Evolutionary conservation across 805 yeast species (phyloP), one percentile per base, ranked within the genome.

Genomic region (Zygosaccharomyces pseudorouxii): DNA sequence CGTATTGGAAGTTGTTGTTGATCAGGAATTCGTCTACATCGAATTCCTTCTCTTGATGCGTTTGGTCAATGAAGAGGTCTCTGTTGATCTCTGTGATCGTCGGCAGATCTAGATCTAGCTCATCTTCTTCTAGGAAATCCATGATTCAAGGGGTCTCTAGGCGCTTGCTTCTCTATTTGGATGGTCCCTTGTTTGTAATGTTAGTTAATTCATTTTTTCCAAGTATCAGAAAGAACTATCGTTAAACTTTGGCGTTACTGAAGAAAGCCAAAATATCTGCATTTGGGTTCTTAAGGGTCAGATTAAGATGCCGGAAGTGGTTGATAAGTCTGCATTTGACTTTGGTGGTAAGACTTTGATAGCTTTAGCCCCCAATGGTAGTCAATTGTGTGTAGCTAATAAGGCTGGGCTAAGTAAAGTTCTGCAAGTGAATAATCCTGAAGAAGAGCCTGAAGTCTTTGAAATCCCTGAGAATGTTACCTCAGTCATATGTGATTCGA

Each of bases 361-460:
- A 5, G 42, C 59, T 9, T 30, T 62, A 20, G 56, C 61, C 4
- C 37, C 60, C 2, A 59, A 60, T 31, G 62, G 61, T 25, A 62
- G 59, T 46, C 69, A 55, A n/a, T 59, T 81, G 3, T 67, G 74
- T 29, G 79, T 75, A 2, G 80, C 78, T n/a, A 80, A 79, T 50
- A 73, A 78, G 52, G 72, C 69, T 27, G 83, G 85, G 1, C 60
- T 81, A 20, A 63, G 76, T 31, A 82, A 81, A 60, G 69, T 79
- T 14, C 73, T 81, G 54, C 69, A 74, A 47, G 53, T 72, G 11
- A 61, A 68, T 39, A 71, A 73, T 22, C 75, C 79, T 0, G 80
- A 80, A 40, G 71, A 76, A 45, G 88, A 83, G 60, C 88, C 89
- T 2, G 77, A 71, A 23, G 74, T 83, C 5, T 54, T 81, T 7